Percentiles rank a stretch among this genome's conserved stretches.
phyloP scores from a whole-genome alignment of 1,284 basidiomycete genomes.

The Sporisorium reilianum region DNA sequence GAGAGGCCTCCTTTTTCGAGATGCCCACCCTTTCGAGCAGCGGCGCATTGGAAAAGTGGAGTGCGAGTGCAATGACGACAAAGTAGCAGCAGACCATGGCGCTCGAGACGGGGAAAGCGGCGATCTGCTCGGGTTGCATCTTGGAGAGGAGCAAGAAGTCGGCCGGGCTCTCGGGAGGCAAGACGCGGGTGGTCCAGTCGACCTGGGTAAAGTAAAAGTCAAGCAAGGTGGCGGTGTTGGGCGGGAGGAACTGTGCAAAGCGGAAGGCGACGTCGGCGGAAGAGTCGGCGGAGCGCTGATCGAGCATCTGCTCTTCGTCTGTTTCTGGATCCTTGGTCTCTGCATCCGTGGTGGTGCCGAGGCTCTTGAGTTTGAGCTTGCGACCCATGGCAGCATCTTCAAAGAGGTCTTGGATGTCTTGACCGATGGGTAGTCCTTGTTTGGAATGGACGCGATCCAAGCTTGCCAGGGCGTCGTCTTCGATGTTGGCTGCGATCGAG shows the following conservation, averaged over 20 bases:
- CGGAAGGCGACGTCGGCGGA: slow-evolving; percentile 49
- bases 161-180: slow-evolving; percentile 27
- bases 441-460: slow-evolving; percentile 17
- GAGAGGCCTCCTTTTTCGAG: slow-evolving; percentile 39
- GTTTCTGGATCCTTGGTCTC: slow-evolving; percentile 30
- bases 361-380: slow-evolving; percentile 41
- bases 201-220: slow-evolving; percentile 63
- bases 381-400: slow-evolving; percentile 51
- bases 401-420: slow-evolving; percentile 46
- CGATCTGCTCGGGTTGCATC: slow-evolving; percentile 49
- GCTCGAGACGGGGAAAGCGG: slow-evolving; percentile 51
- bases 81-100: slow-evolving; percentile 60
- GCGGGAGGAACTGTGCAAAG: slow-evolving; percentile 42
- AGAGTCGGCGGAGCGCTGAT: slow-evolving; percentile 47
- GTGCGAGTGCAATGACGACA: slow-evolving; percentile 61
- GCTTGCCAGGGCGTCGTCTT: slow-evolving; percentile 15
- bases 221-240: slow-evolving; percentile 36
- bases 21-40: slow-evolving; percentile 45
- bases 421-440: slow-evolving; percentile 24
- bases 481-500: slow-evolving; percentile 2
- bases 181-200: slow-evolving; percentile 60
- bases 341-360: slow-evolving; percentile 11
- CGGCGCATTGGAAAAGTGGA: slow-evolving; percentile 54
- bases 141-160: slow-evolving; percentile 37
- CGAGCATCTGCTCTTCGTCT: slow-evolving; percentile 47